phyloP scores from a whole-genome alignment of 352 stramenopile genomes.

The Phytophthora boehmeriae region DNA sequence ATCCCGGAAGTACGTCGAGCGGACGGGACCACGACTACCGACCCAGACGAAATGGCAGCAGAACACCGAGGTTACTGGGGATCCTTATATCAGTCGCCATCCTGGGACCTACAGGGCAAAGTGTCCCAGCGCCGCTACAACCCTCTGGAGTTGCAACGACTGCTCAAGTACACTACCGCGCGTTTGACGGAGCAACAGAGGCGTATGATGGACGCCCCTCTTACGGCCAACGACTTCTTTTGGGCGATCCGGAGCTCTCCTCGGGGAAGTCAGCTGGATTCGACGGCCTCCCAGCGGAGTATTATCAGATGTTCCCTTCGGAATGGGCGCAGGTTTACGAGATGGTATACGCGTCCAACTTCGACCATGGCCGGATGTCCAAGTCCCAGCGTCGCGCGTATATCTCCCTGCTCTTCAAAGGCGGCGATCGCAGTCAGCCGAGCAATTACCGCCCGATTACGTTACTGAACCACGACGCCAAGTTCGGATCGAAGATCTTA shows the following conservation, averaged over 20 bases:
- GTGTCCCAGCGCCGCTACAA: no score
- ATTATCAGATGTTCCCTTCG: not conserved
- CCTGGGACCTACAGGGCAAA: not conserved
- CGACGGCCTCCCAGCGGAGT: not conserved
- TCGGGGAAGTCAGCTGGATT: not conserved
- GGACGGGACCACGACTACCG: not conserved
- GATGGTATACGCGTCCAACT: not conserved
- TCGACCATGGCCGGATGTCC: not conserved
- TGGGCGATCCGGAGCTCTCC: conserved; percentile 1
- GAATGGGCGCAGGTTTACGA: not conserved
- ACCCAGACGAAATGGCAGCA: conserved; percentile 6
- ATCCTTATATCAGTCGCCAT: not conserved
- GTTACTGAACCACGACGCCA: conserved; percentile 8
- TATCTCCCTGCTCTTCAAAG: conserved; percentile 12
- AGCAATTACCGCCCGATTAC: conserved; percentile 15
- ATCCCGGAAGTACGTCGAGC: not conserved
- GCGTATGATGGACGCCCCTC: not conserved
- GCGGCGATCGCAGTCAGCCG: not conserved
- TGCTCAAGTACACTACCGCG: not conserved
- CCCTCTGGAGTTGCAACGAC: not conserved
- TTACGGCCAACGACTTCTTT: conserved; percentile 8
- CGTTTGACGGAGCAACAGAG: not conserved
- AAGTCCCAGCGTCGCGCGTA: conserved; percentile 8
- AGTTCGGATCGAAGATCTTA: conserved; percentile 11
- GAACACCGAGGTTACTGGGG: conserved; percentile 8